phyloP scores from a whole-genome alignment of 176 grass and related monocot genomes.

The Lolium multiflorum region DNA sequence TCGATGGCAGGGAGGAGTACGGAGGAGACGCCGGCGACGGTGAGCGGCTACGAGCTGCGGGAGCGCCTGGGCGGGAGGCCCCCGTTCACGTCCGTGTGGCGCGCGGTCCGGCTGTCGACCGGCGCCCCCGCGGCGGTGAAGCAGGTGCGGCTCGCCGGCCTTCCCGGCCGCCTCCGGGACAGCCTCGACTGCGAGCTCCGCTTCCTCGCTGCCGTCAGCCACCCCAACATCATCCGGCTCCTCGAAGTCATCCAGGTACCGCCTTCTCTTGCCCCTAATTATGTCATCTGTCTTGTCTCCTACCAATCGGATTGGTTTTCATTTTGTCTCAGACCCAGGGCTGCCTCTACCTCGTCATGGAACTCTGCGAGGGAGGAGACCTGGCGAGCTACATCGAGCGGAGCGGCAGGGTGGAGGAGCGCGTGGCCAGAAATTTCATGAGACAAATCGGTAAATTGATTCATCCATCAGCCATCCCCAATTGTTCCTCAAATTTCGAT shows the following conservation, averaged over 20 bases:
- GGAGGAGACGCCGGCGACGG: too few relatives aligned
- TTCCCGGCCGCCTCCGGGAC: conserved; percentile 51
- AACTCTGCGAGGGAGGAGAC: conserved; percentile 56
- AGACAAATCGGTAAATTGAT: conserved; percentile 49
- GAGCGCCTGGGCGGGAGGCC: neutral
- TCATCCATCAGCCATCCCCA: neutral
- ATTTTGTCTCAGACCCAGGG: conserved; percentile 36
- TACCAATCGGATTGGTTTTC: neutral
- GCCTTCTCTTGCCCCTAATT: too few relatives aligned
- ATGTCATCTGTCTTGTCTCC: too few relatives aligned
- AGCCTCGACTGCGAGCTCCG: conserved; percentile 67
- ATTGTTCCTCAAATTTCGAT: neutral
- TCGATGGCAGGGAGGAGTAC: too few relatives aligned
- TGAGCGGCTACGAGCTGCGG: too few relatives aligned
- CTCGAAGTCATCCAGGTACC: conserved; percentile 57
- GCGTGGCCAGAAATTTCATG: conserved; percentile 57
- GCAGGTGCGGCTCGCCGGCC: conserved; percentile 58
- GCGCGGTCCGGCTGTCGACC: neutral
- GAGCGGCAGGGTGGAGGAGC: conserved; percentile 47
- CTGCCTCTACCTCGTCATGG: conserved; percentile 56
- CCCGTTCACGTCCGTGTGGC: too few relatives aligned
- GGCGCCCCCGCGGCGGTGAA: conserved; percentile 57
- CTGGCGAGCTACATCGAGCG: conserved; percentile 48
- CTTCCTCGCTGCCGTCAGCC: conserved; percentile 60
- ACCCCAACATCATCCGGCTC: conserved; percentile 72